phyloP scores from a whole-genome alignment of 495 filamentous ascomycete genomes.

The Amorphotheca resinae region DNA sequence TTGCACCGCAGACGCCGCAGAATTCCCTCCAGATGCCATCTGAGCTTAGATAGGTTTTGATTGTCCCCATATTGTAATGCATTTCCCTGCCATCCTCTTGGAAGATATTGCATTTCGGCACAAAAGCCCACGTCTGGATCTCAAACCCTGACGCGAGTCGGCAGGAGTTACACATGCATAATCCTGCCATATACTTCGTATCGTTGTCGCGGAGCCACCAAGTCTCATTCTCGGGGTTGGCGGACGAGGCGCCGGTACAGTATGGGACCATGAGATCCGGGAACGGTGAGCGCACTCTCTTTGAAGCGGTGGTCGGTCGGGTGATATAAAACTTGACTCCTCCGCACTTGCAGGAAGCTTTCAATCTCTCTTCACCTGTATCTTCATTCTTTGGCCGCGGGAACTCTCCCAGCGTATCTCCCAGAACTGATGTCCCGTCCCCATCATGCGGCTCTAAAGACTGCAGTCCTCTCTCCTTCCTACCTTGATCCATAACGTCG shows the following conservation, averaged over 20 bases:
- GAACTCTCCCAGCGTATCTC: conserved; percentile 25
- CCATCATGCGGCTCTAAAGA: conserved; percentile 20
- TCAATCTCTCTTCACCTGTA: conserved; percentile 18
- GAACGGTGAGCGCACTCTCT: conserved; percentile 33
- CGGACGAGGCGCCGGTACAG: conserved; percentile 16
- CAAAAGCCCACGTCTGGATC: conserved; percentile 55
- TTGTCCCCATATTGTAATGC: conserved; percentile 33
- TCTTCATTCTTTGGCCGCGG: conserved; percentile 21
- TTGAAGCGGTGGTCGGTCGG: conserved; percentile 26
- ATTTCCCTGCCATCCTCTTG: conserved; percentile 29
- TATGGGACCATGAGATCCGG: conserved; percentile 41
- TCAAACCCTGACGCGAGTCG: conserved; percentile 51
- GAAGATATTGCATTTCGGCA: conserved; percentile 48
- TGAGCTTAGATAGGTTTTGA: conserved; percentile 43
- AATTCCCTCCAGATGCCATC: conserved; percentile 47
- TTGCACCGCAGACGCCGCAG: conserved; percentile 51
- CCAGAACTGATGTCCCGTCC: conserved; percentile 27
- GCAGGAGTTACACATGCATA: conserved; percentile 54
- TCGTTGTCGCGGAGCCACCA: conserved; percentile 38
- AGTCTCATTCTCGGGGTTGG: conserved; percentile 33
- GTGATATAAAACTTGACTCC: conserved; percentile 33
- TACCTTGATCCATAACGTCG: conserved; percentile 27
- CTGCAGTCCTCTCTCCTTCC: conserved; percentile 26
- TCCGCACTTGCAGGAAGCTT: conserved; percentile 30
- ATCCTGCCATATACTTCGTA: conserved; percentile 47